Evolutionary conservation across 305 asterid genomes (phyloP), one percentile per base, ranked within the genome.

Genomic region (Solanum chacoense): DNA sequence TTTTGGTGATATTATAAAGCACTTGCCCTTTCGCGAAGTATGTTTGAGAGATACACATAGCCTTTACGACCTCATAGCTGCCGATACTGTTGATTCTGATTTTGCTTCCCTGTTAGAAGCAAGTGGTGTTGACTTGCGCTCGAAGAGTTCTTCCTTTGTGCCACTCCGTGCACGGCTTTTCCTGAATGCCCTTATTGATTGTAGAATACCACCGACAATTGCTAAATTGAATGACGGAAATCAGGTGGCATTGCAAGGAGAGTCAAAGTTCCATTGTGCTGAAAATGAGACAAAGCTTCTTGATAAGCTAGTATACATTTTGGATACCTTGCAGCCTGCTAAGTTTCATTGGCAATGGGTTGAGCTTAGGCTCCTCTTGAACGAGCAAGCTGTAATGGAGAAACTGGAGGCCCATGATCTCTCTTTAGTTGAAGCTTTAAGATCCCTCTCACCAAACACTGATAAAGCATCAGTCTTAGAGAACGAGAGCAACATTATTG

Each of bases 321-420:
- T 98, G 92, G 98, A 98, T 91, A 94, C 98, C 29, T 91, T 98
- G 90, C 99, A 98, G 90, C 98, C 98, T 88, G 99, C 99, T 75
- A 96, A 93, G 91, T 98, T 98, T 92, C 99, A 98, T 83, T 98
- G 98, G 99, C 99, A 98, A 89, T 98, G 99, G 99, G 93, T 98
- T 89, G 98, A 98, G 93, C 96, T 98, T 72, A 93, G 99, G 92
- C 95, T 96, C 86, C 95, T 98, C 29, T 93, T 98, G 84, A 94
- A 98, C 73, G 99, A 98, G 83, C 99, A 98, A 93, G 98, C 98
- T 72, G 92, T 96, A 40, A 93, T 92, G 87, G 98, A 96, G 90
- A 98, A 96, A 89, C 92, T 98, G 91, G 99, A 96, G 85, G 92
- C 91, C 77, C 91, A 72, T 87, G 98, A 96, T 87, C 87, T 92